These are phyloP conservation scores for Fusarium armeniacum DNA, from an alignment of 2,329 filamentous ascomycete genomes.

Conservation along the genomic window DNA sequence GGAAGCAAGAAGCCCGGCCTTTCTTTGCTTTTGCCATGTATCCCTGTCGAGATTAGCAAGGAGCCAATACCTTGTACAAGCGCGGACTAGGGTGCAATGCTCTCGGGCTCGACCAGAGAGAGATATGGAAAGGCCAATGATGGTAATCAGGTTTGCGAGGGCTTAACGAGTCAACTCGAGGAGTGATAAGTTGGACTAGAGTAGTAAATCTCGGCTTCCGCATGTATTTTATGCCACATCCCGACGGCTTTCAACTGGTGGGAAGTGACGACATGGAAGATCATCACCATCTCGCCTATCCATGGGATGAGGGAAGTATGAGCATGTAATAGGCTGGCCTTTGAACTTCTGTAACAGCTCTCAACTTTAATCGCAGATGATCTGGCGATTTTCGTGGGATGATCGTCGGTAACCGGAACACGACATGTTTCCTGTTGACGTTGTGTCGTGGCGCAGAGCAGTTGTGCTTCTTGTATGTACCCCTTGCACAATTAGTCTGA, in stretches of 20 bases:
- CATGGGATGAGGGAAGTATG: slow-evolving; percentile 8
- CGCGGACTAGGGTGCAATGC: slow-evolving; percentile 15
- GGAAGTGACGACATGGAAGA: slow-evolving; percentile 8
- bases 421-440: slow-evolving; percentile 39
- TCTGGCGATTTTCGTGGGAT: slow-evolving; percentile 20
- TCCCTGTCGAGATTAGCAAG: slow-evolving; percentile 35
- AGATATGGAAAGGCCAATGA: background rate
- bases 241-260: slow-evolving; percentile 5
- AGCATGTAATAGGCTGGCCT: slow-evolving; percentile 22
- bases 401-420: slow-evolving; percentile 39
- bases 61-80: slow-evolving; percentile 42
- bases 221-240: background rate
- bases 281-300: slow-evolving; percentile 13
- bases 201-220: slow-evolving; percentile 15
- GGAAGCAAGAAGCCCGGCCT: slow-evolving; percentile 14
- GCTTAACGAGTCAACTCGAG: slow-evolving; percentile 2
- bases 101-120: slow-evolving; percentile 17
- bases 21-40: slow-evolving; percentile 1
- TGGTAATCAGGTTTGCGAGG: slow-evolving; percentile 16
- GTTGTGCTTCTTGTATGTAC: slow-evolving; percentile 16
- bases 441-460: slow-evolving; percentile 20
- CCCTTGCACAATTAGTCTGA: slow-evolving; percentile 42
- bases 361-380: slow-evolving; percentile 26
- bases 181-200: background rate
- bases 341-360: slow-evolving; percentile 32